Conservation (phyloP, 106 monocot genomes). For the Amphibolis antarctica region DNA sequence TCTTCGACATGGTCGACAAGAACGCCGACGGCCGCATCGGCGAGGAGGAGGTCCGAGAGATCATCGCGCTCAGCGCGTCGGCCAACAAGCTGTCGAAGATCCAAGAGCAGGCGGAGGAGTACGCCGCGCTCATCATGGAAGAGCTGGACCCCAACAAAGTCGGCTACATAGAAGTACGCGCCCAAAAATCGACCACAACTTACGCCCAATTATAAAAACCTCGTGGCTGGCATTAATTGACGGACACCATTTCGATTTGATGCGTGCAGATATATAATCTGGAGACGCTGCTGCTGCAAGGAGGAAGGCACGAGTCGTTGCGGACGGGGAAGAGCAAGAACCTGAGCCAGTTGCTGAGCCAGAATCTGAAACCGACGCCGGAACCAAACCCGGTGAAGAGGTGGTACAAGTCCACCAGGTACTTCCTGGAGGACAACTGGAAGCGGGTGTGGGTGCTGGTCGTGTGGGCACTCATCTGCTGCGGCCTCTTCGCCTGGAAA, state of each 20-base stretch:
- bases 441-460: conserved; percentile 41
- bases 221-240: background rate
- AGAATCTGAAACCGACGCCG: conserved; percentile 54
- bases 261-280: conserved; percentile 60
- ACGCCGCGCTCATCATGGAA: conserved; percentile 94
- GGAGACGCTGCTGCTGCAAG: conserved; percentile 82
- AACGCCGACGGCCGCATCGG: conserved; percentile 79
- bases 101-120: conserved; percentile 88
- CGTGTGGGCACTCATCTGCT: conserved; percentile 27
- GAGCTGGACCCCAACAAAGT: conserved; percentile 75
- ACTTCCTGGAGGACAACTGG: conserved; percentile 30
- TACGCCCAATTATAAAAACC: background rate
- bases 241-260: background rate
- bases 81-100: conserved; percentile 86
- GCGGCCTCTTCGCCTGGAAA: conserved; percentile 36
- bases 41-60: conserved; percentile 85
- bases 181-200: background rate
- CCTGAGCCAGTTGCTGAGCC: conserved; percentile 89
- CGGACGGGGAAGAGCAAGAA: conserved; percentile 56
- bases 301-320: conserved; percentile 33
- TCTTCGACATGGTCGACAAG: conserved; percentile 99
- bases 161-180: conserved; percentile 76
- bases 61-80: conserved; percentile 79
- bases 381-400: conserved; percentile 63
- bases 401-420: conserved; percentile 18